Evolutionary conservation across 352 stramenopile species (phyloP).

Genomic region (Globisporangium nunn): DNA sequence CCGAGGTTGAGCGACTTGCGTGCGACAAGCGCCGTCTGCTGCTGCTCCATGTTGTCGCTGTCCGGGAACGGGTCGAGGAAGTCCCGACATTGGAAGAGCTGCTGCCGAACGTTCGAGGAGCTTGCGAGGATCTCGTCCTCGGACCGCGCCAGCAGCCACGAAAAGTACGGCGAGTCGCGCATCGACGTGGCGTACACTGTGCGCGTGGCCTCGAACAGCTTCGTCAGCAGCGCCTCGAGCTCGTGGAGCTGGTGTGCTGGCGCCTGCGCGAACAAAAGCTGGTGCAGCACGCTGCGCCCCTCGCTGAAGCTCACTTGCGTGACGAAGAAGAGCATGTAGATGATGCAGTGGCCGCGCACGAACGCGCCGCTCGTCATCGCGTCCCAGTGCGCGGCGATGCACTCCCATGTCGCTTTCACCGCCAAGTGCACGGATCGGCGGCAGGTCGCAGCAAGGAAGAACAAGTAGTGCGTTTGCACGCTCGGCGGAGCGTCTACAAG

Average conservation of each 20-base stretch:
- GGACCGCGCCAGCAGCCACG: conserved; percentile 43
- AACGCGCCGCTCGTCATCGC: conserved; percentile 37
- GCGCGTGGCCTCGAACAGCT: conserved; percentile 35
- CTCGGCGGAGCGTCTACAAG: conserved; percentile 34
- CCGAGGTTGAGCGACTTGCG: conserved; percentile 24
- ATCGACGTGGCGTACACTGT: conserved; percentile 24
- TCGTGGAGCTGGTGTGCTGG: conserved; percentile 34
- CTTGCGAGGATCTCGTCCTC: conserved; percentile 39
- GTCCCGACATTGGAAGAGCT: conserved; percentile 15
- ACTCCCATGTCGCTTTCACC: conserved; percentile 57
- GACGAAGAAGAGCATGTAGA: conserved; percentile 57
- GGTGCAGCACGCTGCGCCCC: conserved; percentile 28
- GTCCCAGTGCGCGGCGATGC: conserved; percentile 55
- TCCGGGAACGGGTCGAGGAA: conserved; percentile 49
- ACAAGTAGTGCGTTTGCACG: conserved; percentile 54
- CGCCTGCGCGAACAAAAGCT: conserved; percentile 35
- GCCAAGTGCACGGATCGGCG: conserved; percentile 51
- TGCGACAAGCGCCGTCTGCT: conserved; percentile 33
- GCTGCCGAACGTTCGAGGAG: conserved; percentile 19
- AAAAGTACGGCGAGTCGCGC: conserved; percentile 43
- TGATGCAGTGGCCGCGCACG: conserved; percentile 35
- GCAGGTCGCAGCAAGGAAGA: conserved; percentile 43
- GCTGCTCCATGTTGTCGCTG: conserved; percentile 28
- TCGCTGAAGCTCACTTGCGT: conserved; percentile 56
- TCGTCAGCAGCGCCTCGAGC: conserved; percentile 27